Evolutionary conservation across 2,329 filamentous ascomycete species (phyloP), one percentile per base, ranked within the genome.

Genomic region (Cercospora sesami): DNA sequence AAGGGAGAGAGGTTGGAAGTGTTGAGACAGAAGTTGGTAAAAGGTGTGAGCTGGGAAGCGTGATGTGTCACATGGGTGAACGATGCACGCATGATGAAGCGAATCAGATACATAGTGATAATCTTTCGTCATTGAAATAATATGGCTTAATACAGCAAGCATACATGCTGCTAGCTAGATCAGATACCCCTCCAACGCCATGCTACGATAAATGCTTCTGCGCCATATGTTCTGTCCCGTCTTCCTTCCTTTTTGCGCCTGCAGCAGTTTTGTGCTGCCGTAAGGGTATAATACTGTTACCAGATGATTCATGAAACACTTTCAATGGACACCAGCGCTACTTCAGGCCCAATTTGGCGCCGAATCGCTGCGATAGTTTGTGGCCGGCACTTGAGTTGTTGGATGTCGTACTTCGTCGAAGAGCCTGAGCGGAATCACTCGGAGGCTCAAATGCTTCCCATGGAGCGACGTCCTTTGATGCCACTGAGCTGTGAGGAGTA

Each of bases 1-100:
- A 80, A 80, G 68, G 79, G 78, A 12, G 65, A 76, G 65, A 69
- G 74, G 31, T 65, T 80, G 39, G 78, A 79, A 61, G 31, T n/a
- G 18, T 58, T 79, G 53, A 63, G 69, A 21, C 59, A 71, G 51
- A 48, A 60, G 51, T 23, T 51, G 28, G 33, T 42, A 18, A 53
- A 42, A 14, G 21, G 59, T 14, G 23, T 59, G 26, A 36, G 55
- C n/a, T 59, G 55, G 55, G n/a, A 23, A 21, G 28, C 3, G 31
- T 58, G 55, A 31, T 18, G 23, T n/a, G 7, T 57, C 26, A 8
- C 5, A 16, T 7, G 5, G 53, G 5, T 5, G 55, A 33, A 5
- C 26, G n/a, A 21, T 10, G 55, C 10, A 36, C 16, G 12, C 31
- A 9, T 2, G 8, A 36, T 14, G 55, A 33, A 36, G 9, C 4